phyloP scores from a whole-genome alignment of 805 yeast species.

The Schwanniomyces vanrijiae region DNA sequence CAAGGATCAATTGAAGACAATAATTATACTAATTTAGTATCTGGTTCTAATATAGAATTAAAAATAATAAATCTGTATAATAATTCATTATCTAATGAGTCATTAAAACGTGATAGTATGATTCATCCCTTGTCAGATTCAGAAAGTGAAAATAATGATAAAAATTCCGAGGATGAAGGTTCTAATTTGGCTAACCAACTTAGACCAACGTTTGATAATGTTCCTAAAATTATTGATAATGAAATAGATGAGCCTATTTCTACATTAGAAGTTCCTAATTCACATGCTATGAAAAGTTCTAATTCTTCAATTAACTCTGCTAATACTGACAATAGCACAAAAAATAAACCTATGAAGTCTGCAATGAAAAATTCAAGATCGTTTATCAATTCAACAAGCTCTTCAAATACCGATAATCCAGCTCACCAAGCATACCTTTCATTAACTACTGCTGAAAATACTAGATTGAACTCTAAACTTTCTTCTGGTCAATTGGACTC shows the following conservation, averaged over 20 bases:
- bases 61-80: slow-evolving; percentile 20
- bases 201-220: slow-evolving; percentile 31
- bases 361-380: slow-evolving; percentile 47
- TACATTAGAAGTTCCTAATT: slow-evolving; percentile 3
- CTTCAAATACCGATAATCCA: slow-evolving; percentile 24
- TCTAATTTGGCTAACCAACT: slow-evolving; percentile 21
- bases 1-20: slow-evolving; percentile 2
- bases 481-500: slow-evolving; percentile 37
- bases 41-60: slow-evolving; percentile 12
- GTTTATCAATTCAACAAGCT: slow-evolving; percentile 12
- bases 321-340: slow-evolving; percentile 9
- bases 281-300: slow-evolving; percentile 14
- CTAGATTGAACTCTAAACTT: slow-evolving; percentile 66
- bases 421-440: slow-evolving; percentile 68
- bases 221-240: slow-evolving; percentile 26
- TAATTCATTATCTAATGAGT: slow-evolving; percentile 20
- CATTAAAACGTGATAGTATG: slow-evolving; percentile 9
- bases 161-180: slow-evolving; percentile 20
- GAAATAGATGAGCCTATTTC: slow-evolving; percentile 1
- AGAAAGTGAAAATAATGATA: slow-evolving; percentile 26
- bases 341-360: slow-evolving; percentile 44
- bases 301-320: slow-evolving; percentile 32
- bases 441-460: slow-evolving; percentile 75
- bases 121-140: slow-evolving; percentile 4
- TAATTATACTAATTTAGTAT: neutral